Evolutionary conservation across 1,284 basidiomycete species (phyloP).

Genomic region (Cryptococcus sp.): DNA sequence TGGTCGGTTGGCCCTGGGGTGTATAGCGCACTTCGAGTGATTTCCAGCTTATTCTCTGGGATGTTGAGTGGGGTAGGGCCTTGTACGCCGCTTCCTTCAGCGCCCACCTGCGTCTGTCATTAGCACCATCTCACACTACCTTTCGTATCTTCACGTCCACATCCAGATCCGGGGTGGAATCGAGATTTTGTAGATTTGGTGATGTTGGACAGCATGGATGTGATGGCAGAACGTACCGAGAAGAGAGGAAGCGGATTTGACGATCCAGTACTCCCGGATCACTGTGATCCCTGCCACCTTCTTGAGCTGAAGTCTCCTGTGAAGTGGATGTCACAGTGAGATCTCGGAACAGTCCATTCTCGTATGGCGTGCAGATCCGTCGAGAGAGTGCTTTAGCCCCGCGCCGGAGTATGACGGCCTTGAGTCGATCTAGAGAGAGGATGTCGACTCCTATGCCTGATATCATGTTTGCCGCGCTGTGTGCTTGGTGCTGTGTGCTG

Average conservation of each 20-base stretch:
- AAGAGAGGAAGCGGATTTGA: conserved; percentile 23
- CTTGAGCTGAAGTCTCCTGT: not conserved
- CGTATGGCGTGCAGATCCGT: conserved; percentile 54
- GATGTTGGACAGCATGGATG: not conserved
- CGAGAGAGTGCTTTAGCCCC: conserved; percentile 65
- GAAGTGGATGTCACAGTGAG: not conserved
- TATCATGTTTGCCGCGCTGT: conserved; percentile 51
- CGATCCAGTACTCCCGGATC: conserved; percentile 5
- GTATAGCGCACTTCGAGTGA: conserved; percentile 58
- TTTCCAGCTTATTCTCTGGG: conserved; percentile 68
- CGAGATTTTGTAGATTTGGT: not conserved
- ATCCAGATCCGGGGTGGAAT: not conserved
- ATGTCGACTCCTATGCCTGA: conserved; percentile 79
- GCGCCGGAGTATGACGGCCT: conserved; percentile 61
- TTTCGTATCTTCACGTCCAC: not conserved
- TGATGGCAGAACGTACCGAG: conserved; percentile 13
- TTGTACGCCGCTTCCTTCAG: conserved; percentile 91
- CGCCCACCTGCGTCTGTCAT: conserved; percentile 63
- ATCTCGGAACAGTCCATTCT: conserved; percentile 39
- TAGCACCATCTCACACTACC: not conserved
- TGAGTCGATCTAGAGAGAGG: conserved; percentile 68
- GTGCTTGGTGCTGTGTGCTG: too few species aligned
- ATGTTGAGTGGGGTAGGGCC: conserved; percentile 65
- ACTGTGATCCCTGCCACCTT: not conserved
- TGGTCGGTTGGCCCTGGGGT: conserved; percentile 26